phyloP scores from a whole-genome alignment of 139 green algal genomes.

The Chlamydomonas schloesseri region DNA sequence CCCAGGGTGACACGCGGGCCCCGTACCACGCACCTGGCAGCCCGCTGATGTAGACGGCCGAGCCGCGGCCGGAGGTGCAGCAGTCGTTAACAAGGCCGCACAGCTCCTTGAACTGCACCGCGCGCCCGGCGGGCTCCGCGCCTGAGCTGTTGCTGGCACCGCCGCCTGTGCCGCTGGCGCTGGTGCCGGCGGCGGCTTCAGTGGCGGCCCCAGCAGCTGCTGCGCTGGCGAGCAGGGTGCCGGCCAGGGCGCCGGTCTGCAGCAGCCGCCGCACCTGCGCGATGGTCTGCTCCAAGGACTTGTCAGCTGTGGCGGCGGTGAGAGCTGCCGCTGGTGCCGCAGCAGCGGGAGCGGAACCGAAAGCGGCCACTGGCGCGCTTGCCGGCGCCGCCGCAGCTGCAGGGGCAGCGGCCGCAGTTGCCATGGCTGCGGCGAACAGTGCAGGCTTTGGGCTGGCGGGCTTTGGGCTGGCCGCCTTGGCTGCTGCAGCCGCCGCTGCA shows the following conservation, averaged over 20 bases:
- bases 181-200: background rate
- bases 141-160: background rate
- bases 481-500: background rate
- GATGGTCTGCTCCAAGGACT: background rate
- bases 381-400: background rate
- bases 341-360: background rate
- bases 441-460: no score
- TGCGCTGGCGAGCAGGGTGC: background rate
- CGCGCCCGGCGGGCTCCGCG: conserved; percentile 13
- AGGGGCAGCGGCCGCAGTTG: background rate
- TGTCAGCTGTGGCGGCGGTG: background rate
- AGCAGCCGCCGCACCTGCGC: conserved; percentile 16
- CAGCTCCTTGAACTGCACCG: conserved; percentile 39
- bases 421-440: background rate
- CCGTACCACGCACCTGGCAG: conserved; percentile 51
- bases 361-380: background rate
- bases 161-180: background rate
- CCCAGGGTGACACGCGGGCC: no score
- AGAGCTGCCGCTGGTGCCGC: background rate
- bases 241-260: conserved; percentile 15
- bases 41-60: conserved; percentile 54
- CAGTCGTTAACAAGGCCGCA: conserved; percentile 4
- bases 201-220: background rate
- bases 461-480: no score
- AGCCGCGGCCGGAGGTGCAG: conserved; percentile 9